These are phyloP conservation scores for Dactylorhiza incarnata DNA, from an alignment of 106 monocot genomes.

Conservation along the genomic window DNA sequence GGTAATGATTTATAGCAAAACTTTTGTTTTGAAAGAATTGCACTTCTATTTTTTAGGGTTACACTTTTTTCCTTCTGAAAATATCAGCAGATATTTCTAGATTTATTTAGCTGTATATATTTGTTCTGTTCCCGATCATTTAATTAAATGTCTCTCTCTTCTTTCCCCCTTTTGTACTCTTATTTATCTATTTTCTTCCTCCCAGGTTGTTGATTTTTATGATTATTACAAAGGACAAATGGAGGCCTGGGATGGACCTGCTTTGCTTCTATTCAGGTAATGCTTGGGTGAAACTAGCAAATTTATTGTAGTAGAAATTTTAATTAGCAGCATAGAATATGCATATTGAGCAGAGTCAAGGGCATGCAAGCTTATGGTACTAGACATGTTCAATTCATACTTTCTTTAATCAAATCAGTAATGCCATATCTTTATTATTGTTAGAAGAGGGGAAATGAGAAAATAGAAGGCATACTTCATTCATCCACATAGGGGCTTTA, in stretches of 20 bases:
- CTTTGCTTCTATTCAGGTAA: constrained; percentile 93
- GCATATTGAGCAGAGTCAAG: no score
- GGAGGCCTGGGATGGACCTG: constrained; percentile 99
- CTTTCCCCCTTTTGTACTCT: not conserved
- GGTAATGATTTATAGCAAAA: constrained; percentile 45
- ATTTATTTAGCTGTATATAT: not conserved
- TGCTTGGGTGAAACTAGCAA: not conserved
- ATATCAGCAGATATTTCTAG: not conserved
- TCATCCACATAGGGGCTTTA: no score
- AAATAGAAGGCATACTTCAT: no score
- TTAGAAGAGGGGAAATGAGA: no score
- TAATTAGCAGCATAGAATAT: no score
- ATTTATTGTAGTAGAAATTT: no score
- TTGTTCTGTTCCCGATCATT: not conserved
- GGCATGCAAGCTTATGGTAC: no score
- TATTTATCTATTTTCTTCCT: not conserved
- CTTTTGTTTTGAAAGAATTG: constrained; percentile 35
- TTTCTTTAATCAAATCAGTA: no score
- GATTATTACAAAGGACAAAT: constrained; percentile 99
- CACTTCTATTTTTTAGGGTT: not conserved
- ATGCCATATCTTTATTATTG: no score
- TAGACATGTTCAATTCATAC: no score
- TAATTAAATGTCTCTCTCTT: not conserved
- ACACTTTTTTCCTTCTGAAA: not conserved
- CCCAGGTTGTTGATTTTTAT: constrained; percentile 83